phyloP scores from a whole-genome alignment of 805 yeast genomes.

The Candida peoriensis region DNA sequence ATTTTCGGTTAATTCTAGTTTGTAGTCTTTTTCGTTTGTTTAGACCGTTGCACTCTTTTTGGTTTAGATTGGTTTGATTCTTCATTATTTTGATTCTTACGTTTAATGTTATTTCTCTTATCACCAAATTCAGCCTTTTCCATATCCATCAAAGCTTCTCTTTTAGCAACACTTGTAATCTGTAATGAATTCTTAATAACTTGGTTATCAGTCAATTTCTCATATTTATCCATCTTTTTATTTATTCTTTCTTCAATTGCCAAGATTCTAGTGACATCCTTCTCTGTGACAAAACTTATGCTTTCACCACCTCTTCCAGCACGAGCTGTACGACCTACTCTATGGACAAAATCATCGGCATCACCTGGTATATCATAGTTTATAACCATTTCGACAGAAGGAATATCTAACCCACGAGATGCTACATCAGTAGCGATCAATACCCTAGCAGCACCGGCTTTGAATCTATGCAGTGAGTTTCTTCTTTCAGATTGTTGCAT shows the following conservation, averaged over 20 bases:
- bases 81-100: conserved; percentile 20
- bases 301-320: conserved; percentile 90
- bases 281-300: conserved; percentile 76
- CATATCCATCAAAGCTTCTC: conserved; percentile 92
- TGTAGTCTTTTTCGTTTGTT: background rate
- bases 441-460: conserved; percentile 92
- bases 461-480: conserved; percentile 84
- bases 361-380: conserved; percentile 95
- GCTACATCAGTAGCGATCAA: conserved; percentile 96
- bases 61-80: conserved; percentile 4
- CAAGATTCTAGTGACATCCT: conserved; percentile 74
- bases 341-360: conserved; percentile 92
- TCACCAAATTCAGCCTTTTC: conserved; percentile 88
- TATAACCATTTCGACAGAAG: conserved; percentile 82
- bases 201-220: conserved; percentile 64
- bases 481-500: conserved; percentile 92
- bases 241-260: conserved; percentile 84
- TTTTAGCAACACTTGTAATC: conserved; percentile 71
- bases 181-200: conserved; percentile 71
- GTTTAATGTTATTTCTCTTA: conserved; percentile 46
- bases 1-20: background rate
- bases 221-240: conserved; percentile 73
- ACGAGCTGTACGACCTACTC: conserved; percentile 99
- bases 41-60: background rate
- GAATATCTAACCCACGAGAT: conserved; percentile 95